These are phyloP conservation scores for Suillus bovinus DNA, from an alignment of 768 basidiomycete genomes.

Conservation along the genomic window DNA sequence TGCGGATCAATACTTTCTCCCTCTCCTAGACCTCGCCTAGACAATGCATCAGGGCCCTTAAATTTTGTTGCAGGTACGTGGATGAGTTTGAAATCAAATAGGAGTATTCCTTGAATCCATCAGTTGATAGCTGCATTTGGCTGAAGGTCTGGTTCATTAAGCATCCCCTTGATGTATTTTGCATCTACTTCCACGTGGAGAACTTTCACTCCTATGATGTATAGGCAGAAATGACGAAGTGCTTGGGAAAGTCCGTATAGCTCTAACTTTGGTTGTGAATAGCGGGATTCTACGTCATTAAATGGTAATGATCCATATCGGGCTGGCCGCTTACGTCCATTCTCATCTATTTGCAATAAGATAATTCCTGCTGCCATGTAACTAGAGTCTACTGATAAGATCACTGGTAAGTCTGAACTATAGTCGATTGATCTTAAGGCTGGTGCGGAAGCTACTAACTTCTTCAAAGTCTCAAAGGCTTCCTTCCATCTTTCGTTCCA, in stretches of 20 bases:
- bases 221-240: slow-evolving; percentile 29
- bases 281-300: slow-evolving; percentile 23
- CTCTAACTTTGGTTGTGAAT: slow-evolving; percentile 28
- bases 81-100: slow-evolving; percentile 30
- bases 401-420: too few relatives aligned
- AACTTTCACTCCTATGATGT: not conserved
- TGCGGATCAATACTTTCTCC: not conserved
- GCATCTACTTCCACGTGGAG: slow-evolving; percentile 29
- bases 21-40: slow-evolving; percentile 12
- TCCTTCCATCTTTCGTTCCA: too few relatives aligned
- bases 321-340: slow-evolving; percentile 15
- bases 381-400: too few relatives aligned
- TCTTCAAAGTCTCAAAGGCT: too few relatives aligned
- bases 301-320: slow-evolving; percentile 41
- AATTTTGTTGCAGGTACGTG: slow-evolving; percentile 29
- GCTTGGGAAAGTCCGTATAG: slow-evolving; percentile 24
- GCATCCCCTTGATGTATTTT: slow-evolving; percentile 36
- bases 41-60: slow-evolving; percentile 31
- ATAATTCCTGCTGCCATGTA: too few relatives aligned
- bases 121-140: too few relatives aligned
- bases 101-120: slow-evolving; percentile 23
- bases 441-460: too few relatives aligned
- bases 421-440: too few relatives aligned
- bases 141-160: too few relatives aligned
- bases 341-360: too few relatives aligned